These are phyloP conservation scores for Phaeoacremonium minimum DNA, from an alignment of 2,329 filamentous ascomycete species.

Conservation along the genomic window DNA sequence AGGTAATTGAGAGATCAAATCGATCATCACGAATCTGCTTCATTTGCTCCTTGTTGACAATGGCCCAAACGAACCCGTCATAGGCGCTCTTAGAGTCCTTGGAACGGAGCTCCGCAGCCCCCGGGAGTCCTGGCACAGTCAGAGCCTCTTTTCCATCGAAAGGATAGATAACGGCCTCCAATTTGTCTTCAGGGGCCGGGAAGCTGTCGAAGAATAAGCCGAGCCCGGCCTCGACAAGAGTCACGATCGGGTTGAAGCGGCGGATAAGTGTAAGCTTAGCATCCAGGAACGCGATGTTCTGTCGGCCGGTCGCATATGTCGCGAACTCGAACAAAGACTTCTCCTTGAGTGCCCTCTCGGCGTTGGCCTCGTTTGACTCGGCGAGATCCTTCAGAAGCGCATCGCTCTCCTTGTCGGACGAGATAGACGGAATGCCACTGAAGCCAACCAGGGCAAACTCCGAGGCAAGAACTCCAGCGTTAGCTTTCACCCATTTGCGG, in stretches of 20 bases:
- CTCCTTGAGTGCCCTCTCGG: constrained; percentile 63
- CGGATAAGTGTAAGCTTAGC: constrained; percentile 77
- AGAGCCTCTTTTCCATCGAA: constrained; percentile 90
- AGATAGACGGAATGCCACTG: constrained; percentile 47
- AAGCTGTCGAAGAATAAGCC: constrained; percentile 80
- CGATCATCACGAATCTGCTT: constrained; percentile 83
- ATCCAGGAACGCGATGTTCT: constrained; percentile 90
- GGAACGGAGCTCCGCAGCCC: constrained; percentile 50
- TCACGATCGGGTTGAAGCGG: constrained; percentile 74
- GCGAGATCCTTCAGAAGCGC: constrained; percentile 58
- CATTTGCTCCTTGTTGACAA: constrained; percentile 96
- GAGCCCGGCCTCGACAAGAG: constrained; percentile 58
- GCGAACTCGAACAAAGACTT: constrained; percentile 83
- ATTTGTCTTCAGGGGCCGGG: constrained; percentile 61
- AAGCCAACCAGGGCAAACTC: constrained; percentile 92
- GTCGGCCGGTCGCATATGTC: constrained; percentile 83
- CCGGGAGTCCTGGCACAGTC: constrained; percentile 63
- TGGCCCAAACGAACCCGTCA: constrained; percentile 89
- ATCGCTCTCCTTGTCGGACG: constrained; percentile 41
- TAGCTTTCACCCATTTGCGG: constrained; percentile 72
- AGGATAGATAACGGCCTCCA: constrained; percentile 76
- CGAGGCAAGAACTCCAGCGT: constrained; percentile 65
- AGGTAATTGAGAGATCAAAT: constrained; percentile 89
- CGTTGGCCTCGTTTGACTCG: constrained; percentile 26
- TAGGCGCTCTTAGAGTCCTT: constrained; percentile 64